These are phyloP conservation scores for Hypholoma fasciculare DNA, from an alignment of 768 basidiomycete species.

Conservation along the genomic window DNA sequence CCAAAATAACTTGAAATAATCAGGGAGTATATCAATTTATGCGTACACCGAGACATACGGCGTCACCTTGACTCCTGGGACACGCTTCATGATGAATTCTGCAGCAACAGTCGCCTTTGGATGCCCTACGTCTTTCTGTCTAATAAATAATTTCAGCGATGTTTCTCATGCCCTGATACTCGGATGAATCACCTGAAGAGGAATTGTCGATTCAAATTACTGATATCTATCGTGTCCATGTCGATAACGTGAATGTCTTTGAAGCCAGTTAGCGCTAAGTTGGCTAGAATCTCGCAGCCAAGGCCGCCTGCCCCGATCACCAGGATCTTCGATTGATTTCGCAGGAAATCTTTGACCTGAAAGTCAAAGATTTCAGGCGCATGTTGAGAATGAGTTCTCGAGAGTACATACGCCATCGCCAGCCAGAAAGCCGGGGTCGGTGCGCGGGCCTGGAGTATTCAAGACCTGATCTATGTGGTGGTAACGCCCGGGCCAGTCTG, in stretches of 20 bases:
- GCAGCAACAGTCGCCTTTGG: slow-evolving; percentile 95
- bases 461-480: slow-evolving; percentile 85
- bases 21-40: background rate
- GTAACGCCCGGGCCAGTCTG: slow-evolving; percentile 63
- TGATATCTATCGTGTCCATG: slow-evolving; percentile 99
- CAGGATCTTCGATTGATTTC: slow-evolving; percentile 85
- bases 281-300: slow-evolving; percentile 96
- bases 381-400: slow-evolving; percentile 5
- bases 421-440: slow-evolving; percentile 79
- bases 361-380: background rate
- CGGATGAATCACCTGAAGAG: slow-evolving; percentile 74
- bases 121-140: slow-evolving; percentile 88
- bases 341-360: slow-evolving; percentile 89
- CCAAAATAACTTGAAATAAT: slow-evolving; percentile 66
- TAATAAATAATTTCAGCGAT: slow-evolving; percentile 27
- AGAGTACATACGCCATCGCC: slow-evolving; percentile 66
- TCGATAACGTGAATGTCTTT: slow-evolving; percentile 99
- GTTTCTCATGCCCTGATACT: background rate
- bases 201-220: slow-evolving; percentile 98
- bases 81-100: slow-evolving; percentile 95
- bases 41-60: slow-evolving; percentile 60
- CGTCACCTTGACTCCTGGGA: slow-evolving; percentile 94
- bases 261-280: slow-evolving; percentile 95
- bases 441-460: slow-evolving; percentile 85
- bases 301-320: slow-evolving; percentile 98